Evolutionary conservation across 208 protist species (phyloP).

Genomic region (Endotrypanum monterogeii): DNA sequence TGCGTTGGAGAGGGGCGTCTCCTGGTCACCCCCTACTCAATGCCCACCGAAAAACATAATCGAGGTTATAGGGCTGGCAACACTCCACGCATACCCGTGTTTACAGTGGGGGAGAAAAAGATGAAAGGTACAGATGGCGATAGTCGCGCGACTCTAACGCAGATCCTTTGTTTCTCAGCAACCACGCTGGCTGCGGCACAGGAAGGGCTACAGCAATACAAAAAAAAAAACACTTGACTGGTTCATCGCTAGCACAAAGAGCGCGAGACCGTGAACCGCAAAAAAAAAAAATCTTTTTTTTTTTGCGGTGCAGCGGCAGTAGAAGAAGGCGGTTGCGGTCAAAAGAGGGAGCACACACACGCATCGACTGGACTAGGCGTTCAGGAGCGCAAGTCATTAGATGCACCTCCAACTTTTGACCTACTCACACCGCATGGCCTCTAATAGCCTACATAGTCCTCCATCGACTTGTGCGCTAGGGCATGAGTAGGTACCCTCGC

Average conservation of each 20-base stretch:
- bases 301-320: neutral
- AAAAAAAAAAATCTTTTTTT: neutral
- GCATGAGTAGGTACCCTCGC: neutral
- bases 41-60: neutral
- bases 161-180: neutral
- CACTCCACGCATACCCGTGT: neutral
- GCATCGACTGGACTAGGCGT: neutral
- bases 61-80: neutral
- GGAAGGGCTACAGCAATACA: neutral
- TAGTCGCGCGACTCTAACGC: no score
- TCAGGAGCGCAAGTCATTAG: neutral
- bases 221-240: neutral
- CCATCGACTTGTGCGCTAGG: neutral
- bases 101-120: neutral
- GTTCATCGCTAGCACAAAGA: neutral
- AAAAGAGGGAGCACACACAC: neutral
- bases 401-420: neutral
- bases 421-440: no score
- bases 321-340: neutral
- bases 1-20: neutral
- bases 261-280: neutral
- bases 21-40: neutral
- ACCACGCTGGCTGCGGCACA: neutral
- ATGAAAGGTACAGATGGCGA: neutral
- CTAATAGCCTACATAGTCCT: conserved; percentile 27